A percentile compares a stretch with the other conserved stretches of the same genome.
These are phyloP conservation scores for Plasmopara muralis DNA, from an alignment of 352 stramenopile genomes.

Conservation along the genomic window DNA sequence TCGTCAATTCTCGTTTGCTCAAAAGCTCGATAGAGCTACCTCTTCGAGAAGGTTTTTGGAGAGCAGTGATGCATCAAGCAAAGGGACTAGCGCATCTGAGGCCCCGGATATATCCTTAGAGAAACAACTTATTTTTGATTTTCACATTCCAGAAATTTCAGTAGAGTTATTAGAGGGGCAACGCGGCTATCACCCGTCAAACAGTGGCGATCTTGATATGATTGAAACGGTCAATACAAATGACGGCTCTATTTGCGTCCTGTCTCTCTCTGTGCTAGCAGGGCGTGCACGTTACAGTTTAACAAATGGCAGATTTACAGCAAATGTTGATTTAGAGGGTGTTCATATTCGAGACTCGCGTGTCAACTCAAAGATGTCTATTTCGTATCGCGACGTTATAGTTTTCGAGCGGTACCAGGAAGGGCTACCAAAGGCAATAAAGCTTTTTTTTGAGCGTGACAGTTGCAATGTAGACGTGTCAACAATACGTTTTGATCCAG, in stretches of 20 bases:
- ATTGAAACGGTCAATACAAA: constrained; percentile 52
- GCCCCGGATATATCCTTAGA: constrained; percentile 36
- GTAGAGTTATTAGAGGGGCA: constrained; percentile 75
- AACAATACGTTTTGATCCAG: constrained; percentile 35
- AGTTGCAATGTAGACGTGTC: constrained; percentile 36
- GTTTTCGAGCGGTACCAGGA: constrained; percentile 52
- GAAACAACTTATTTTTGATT: constrained; percentile 46
- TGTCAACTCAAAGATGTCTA: constrained; percentile 43
- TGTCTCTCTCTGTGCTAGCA: constrained; percentile 45
- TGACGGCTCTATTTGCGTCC: constrained; percentile 64
- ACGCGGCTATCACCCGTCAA: constrained; percentile 71
- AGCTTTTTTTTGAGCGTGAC: constrained; percentile 49
- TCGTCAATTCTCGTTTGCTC: constrained; percentile 21
- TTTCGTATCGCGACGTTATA: constrained; percentile 64
- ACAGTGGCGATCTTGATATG: constrained; percentile 71
- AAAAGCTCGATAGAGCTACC: constrained; percentile 20
- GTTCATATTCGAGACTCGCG: constrained; percentile 70
- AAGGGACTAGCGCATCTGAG: constrained; percentile 27
- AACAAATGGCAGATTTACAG: constrained; percentile 32
- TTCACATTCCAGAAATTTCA: constrained; percentile 63
- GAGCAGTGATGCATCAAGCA: constrained; percentile 27
- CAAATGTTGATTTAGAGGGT: constrained; percentile 46
- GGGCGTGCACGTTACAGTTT: constrained; percentile 50
- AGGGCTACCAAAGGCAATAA: constrained; percentile 46
- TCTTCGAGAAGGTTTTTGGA: constrained; percentile 26